Conservation (phyloP, 768 basidiomycete species). For the Phanerodontia chrysosporium region DNA sequence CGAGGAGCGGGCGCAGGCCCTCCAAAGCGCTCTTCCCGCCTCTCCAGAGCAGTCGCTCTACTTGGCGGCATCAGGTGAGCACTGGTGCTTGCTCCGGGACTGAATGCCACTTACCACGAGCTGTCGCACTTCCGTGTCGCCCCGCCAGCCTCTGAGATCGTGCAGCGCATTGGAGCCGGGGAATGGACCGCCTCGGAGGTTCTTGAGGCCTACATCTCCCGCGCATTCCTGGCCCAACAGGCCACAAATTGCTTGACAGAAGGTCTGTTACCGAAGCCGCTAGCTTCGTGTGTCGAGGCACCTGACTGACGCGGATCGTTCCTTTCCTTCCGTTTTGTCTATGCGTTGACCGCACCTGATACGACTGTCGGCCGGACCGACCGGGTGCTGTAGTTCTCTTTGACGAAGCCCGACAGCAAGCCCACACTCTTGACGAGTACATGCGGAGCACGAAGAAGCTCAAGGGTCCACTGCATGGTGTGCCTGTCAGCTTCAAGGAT, state of each 20-base stretch:
- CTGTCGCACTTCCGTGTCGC: not conserved
- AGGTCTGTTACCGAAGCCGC: too few relatives aligned
- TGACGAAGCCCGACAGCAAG: slow-evolving; percentile 57
- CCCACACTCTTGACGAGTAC: slow-evolving; percentile 61
- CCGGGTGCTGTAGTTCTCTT: slow-evolving; percentile 56
- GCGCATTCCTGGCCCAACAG: slow-evolving; percentile 51
- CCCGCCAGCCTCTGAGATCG: slow-evolving; percentile 41
- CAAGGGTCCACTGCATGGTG: slow-evolving; percentile 72
- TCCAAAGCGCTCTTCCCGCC: not conserved
- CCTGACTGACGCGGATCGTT: not conserved
- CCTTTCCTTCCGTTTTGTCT: too few relatives aligned
- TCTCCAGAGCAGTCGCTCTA: not conserved
- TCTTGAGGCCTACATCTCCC: slow-evolving; percentile 41
- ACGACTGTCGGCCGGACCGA: not conserved
- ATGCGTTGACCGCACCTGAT: not conserved
- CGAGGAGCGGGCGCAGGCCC: not conserved
- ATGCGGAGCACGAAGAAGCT: slow-evolving; percentile 52
- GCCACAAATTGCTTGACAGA: slow-evolving; percentile 78
- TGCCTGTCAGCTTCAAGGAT: slow-evolving; percentile 79
- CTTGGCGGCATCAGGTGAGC: slow-evolving; percentile 6
- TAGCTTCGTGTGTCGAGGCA: too few relatives aligned
- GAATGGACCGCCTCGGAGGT: slow-evolving; percentile 46
- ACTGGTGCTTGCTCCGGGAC: not conserved
- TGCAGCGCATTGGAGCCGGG: slow-evolving; percentile 33
- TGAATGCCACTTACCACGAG: not conserved